Percentiles rank a stretch among this genome's conserved stretches.
Evolutionary conservation across 2,329 filamentous ascomycete species (phyloP).

Genomic region (Aspergillus hiratsukae): DNA sequence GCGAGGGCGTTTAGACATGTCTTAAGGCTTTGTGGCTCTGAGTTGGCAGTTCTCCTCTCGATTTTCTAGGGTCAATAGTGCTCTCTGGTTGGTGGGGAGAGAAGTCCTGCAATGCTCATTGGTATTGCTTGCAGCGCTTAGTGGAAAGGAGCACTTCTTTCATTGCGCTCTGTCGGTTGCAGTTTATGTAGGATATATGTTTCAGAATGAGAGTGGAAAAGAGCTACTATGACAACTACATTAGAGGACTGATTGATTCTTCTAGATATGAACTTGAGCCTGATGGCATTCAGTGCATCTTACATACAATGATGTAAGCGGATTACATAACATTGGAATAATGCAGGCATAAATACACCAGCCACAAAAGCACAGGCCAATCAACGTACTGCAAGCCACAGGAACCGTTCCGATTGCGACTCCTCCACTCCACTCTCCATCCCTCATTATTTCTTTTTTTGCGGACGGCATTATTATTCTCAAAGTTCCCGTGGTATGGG

Average conservation of each 20-base stretch:
- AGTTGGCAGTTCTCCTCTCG: neutral
- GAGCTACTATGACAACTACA: neutral
- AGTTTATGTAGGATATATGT: neutral
- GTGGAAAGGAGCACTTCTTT: neutral
- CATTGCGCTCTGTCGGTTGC: neutral
- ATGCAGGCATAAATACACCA: slow-evolving; percentile 3
- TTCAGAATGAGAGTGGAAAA: neutral
- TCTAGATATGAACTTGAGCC: slow-evolving; percentile 4
- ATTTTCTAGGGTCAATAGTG: neutral
- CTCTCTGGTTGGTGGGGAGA: neutral
- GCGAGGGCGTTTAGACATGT: slow-evolving; percentile 60
- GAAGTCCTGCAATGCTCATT: neutral
- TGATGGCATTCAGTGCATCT: neutral
- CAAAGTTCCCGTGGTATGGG: slow-evolving; percentile 19
- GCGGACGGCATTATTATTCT: neutral
- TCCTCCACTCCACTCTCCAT: slow-evolving; percentile 2
- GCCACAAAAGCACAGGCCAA: slow-evolving; percentile 13
- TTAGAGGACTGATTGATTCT: neutral
- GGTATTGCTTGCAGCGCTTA: neutral
- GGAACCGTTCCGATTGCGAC: neutral
- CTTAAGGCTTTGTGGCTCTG: slow-evolving; percentile 6
- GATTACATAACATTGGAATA: neutral
- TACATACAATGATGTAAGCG: neutral
- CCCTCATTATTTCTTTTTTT: slow-evolving; percentile 5
- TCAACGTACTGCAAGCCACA: slow-evolving; percentile 9